Evolutionary conservation across 2,329 filamentous ascomycete genomes (phyloP).

Genomic region (Cercospora canescens): DNA sequence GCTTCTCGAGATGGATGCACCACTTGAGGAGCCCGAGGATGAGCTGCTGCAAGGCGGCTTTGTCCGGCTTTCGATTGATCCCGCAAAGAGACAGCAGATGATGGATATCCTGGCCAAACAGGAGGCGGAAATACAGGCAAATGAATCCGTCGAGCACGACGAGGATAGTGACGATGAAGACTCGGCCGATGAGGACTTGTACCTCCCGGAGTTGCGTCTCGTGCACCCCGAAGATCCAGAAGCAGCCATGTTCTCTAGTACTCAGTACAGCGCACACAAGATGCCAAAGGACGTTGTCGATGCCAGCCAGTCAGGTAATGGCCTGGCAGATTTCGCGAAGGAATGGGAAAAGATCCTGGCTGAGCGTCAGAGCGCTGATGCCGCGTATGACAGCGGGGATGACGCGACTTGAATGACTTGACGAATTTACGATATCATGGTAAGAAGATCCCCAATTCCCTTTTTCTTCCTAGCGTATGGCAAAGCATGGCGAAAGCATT

Average conservation of each 20-base stretch:
- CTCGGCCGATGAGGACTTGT: conserved; percentile 56
- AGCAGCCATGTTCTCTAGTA: conserved; percentile 79
- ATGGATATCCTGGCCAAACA: conserved; percentile 3
- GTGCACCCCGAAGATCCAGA: conserved; percentile 83
- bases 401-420: conserved; percentile 17
- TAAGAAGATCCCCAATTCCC: neutral
- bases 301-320: conserved; percentile 58
- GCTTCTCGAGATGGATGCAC: conserved; percentile 70
- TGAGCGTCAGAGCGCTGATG: conserved; percentile 39
- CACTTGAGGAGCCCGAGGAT: conserved; percentile 33
- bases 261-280: conserved; percentile 94
- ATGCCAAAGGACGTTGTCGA: conserved; percentile 89
- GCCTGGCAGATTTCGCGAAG: conserved; percentile 67
- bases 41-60: conserved; percentile 22
- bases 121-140: conserved; percentile 6
- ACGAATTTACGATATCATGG: neutral
- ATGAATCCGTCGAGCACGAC: conserved; percentile 15
- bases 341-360: conserved; percentile 51
- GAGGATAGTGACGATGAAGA: conserved; percentile 46
- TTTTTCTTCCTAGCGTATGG: neutral
- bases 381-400: conserved; percentile 31
- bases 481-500: neutral
- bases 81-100: conserved; percentile 16
- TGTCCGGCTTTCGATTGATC: conserved; percentile 26
- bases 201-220: conserved; percentile 76